Conservation (phyloP, 2,329 filamentous ascomycete genomes). For the Hymenoscyphus infarciens region DNA sequence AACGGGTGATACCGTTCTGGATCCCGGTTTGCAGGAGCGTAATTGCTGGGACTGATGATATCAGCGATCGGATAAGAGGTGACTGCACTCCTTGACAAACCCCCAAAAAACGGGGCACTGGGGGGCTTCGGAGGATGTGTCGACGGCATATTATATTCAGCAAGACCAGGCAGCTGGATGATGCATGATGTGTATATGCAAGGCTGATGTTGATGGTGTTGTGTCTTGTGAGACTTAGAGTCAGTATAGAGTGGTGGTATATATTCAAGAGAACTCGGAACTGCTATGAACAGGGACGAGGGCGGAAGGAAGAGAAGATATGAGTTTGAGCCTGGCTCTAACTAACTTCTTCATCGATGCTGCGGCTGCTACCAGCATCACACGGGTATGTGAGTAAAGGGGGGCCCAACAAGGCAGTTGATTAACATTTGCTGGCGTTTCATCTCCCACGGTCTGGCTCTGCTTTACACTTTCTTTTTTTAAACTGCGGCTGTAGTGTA, state of each 20-base stretch:
- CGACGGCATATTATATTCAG: conserved; percentile 20
- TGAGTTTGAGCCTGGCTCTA: neutral
- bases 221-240: neutral
- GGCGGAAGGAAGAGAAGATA: neutral
- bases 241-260: neutral
- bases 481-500: neutral
- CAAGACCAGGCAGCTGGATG: conserved; percentile 14
- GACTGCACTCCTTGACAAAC: conserved; percentile 26
- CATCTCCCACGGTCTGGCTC: conserved; percentile 13
- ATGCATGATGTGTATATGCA: conserved; percentile 25
- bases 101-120: conserved; percentile 12
- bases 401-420: conserved; percentile 18
- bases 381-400: neutral
- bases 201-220: conserved; percentile 18
- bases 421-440: conserved; percentile 21
- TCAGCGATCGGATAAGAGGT: conserved; percentile 25
- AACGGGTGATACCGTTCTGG: conserved; percentile 22
- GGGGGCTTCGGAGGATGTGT: conserved; percentile 23
- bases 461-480: conserved; percentile 16
- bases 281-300: neutral
- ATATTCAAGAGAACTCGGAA: neutral
- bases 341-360: neutral
- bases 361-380: neutral
- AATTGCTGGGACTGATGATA: conserved; percentile 19
- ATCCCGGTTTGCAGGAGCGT: conserved; percentile 14